These are phyloP conservation scores for Trichoderma koningiopsis DNA, from an alignment of 2,329 filamentous ascomycete genomes.

Conservation along the genomic window DNA sequence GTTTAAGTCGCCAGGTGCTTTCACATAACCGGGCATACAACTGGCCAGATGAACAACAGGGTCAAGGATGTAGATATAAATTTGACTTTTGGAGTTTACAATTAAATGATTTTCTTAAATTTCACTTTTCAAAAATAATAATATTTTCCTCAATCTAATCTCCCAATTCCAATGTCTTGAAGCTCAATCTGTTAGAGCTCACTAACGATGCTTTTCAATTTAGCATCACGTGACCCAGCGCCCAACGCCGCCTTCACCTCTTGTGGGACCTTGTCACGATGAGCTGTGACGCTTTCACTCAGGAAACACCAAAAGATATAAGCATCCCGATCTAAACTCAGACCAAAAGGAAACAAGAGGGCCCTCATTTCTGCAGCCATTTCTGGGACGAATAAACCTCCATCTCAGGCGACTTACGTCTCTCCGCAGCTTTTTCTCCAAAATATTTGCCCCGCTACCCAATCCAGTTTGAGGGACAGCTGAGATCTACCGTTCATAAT, in stretches of 20 bases:
- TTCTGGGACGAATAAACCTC: too few species aligned
- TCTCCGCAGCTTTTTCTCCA: background rate
- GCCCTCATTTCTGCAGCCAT: too few species aligned
- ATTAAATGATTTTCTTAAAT: background rate
- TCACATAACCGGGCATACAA: background rate
- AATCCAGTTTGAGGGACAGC: background rate
- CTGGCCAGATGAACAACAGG: background rate
- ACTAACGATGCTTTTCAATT: background rate
- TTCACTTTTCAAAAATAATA: background rate
- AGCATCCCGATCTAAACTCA: background rate
- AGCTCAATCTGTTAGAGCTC: background rate
- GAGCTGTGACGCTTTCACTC: conserved; percentile 13
- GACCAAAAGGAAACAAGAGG: background rate
- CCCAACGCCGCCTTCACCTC: conserved; percentile 2
- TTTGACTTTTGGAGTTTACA: background rate
- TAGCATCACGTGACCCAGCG: conserved; percentile 11
- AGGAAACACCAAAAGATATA: background rate
- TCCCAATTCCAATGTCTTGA: background rate
- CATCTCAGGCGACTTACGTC: background rate
- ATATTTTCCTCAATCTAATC: too few species aligned
- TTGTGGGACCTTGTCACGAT: conserved; percentile 18
- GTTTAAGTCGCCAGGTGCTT: background rate
- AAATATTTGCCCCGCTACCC: background rate
- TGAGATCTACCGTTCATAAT: conserved; percentile 36
- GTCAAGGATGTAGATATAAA: background rate